Conservation (phyloP, 352 stramenopile species). For the Phytopythium boreale region DNA sequence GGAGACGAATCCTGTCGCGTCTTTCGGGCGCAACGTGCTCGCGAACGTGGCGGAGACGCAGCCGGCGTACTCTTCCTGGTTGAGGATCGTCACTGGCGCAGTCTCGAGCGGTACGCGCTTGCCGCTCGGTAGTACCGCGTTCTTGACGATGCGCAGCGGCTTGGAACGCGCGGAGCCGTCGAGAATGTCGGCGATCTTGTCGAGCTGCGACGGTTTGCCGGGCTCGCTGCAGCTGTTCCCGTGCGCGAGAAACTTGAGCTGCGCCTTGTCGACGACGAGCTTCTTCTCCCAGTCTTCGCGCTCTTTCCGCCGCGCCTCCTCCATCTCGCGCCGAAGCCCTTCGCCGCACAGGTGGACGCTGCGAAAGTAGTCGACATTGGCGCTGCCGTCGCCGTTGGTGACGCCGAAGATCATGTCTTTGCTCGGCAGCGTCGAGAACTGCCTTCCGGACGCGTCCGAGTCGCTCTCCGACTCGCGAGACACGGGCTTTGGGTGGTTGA, state of each 20-base stretch:
- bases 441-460: not conserved
- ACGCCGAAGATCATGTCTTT: constrained; percentile 88
- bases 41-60: constrained; percentile 52
- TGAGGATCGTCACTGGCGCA: constrained; percentile 67
- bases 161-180: constrained; percentile 45
- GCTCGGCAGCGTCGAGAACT: constrained; percentile 82
- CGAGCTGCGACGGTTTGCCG: constrained; percentile 54
- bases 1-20: constrained; percentile 35
- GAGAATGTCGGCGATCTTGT: constrained; percentile 81
- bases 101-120: constrained; percentile 61
- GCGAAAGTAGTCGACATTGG: constrained; percentile 75
- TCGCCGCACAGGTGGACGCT: constrained; percentile 88
- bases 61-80: constrained; percentile 57
- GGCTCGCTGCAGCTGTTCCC: constrained; percentile 76
- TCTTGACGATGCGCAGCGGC: constrained; percentile 72
- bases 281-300: constrained; percentile 68
- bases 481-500: constrained; percentile 61
- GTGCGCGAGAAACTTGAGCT: constrained; percentile 86
- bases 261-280: constrained; percentile 86
- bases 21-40: constrained; percentile 32
- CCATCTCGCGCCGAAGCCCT: constrained; percentile 66
- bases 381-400: constrained; percentile 63
- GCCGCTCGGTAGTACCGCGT: constrained; percentile 71
- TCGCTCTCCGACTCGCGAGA: constrained; percentile 32
- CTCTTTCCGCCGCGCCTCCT: constrained; percentile 61